A percentile compares a stretch with the other conserved stretches of the same genome.
phyloP scores from a whole-genome alignment of 2,329 filamentous ascomycete genomes.

The Fusarium liriodendri region DNA sequence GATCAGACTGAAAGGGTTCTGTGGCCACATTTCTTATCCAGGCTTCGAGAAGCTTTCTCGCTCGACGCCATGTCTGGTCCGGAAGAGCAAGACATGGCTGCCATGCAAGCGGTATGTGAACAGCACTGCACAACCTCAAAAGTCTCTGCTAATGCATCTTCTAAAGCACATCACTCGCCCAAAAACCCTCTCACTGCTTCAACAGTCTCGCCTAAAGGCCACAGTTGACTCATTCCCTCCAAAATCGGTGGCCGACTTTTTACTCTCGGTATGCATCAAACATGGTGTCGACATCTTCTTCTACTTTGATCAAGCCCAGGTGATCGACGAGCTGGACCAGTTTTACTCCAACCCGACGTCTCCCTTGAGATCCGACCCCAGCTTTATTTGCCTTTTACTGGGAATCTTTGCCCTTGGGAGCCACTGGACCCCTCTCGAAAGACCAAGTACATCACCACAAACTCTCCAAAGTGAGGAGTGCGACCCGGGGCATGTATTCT shows the following conservation, averaged over 20 bases:
- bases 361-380: conserved; percentile 33
- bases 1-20: conserved; percentile 39
- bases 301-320: conserved; percentile 45
- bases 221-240: conserved; percentile 43
- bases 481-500: conserved; percentile 48
- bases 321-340: conserved; percentile 38
- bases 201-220: conserved; percentile 33
- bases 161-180: conserved; percentile 22
- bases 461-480: conserved; percentile 3
- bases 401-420: conserved; percentile 47
- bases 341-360: conserved; percentile 41
- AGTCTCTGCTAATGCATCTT: not conserved
- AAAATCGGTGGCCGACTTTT: conserved; percentile 42
- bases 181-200: conserved; percentile 19
- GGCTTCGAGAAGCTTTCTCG: conserved; percentile 43
- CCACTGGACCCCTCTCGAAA: conserved; percentile 49
- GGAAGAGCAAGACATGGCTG: conserved; percentile 34
- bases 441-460: conserved; percentile 23
- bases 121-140: not conserved
- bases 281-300: conserved; percentile 45
- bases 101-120: conserved; percentile 32
- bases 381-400: conserved; percentile 43
- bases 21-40: conserved; percentile 44
- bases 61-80: conserved; percentile 33
- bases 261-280: conserved; percentile 44